phyloP scores from a whole-genome alignment of 78 protist genomes.

The Dictyostelium brefeldianum region DNA sequence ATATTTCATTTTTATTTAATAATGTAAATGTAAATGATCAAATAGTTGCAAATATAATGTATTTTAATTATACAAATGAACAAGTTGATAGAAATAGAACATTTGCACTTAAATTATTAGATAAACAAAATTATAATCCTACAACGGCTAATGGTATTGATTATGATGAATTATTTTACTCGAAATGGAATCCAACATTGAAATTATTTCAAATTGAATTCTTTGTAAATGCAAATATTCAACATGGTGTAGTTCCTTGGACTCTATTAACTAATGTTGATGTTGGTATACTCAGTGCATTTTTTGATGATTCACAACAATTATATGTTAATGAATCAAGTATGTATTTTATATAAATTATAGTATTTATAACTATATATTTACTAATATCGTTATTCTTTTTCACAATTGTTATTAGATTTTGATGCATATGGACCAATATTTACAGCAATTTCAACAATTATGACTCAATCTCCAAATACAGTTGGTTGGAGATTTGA shows the following conservation, averaged over 20 bases:
- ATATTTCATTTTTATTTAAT: background rate
- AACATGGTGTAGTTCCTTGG: background rate
- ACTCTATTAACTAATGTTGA: background rate
- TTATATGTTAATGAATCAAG: background rate
- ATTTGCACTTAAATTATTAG: background rate
- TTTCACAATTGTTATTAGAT: too few species aligned
- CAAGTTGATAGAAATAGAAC: background rate
- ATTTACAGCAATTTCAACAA: background rate
- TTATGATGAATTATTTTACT: background rate
- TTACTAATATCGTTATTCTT: too few species aligned
- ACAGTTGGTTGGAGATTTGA: conserved; percentile 1
- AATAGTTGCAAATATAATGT: background rate
- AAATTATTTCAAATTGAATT: background rate
- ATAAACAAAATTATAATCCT: background rate
- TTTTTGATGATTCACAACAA: background rate
- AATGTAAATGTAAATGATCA: background rate
- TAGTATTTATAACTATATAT: background rate
- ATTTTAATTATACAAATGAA: background rate
- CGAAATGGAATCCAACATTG: background rate
- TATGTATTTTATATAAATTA: background rate
- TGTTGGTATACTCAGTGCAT: background rate
- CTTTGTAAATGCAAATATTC: background rate
- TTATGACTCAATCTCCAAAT: background rate
- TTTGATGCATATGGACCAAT: conserved; percentile 5
- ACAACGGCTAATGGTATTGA: background rate